Base-by-base conservation (phyloP, 257 asterid genomes). In the Ligustrum vulgare region DNA sequence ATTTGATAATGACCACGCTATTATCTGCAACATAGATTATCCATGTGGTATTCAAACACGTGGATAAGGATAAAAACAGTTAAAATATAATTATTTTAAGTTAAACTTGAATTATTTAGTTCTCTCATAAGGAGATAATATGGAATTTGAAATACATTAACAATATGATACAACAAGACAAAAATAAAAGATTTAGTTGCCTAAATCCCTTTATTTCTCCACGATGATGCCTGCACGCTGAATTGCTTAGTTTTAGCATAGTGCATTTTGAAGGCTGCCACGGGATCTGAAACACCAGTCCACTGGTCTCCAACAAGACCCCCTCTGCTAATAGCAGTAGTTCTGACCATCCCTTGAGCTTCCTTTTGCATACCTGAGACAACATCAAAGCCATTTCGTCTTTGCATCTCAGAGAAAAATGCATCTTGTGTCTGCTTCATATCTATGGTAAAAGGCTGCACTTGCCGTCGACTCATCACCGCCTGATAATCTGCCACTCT, bases 231-330 rank as follows among this genome's bases (percentile, higher is more conserved):
- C 78, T 80, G 88, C 82, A 86, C 80, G 15, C 78, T 79, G 31
- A 83, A 76, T 70, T 85, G 91, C 32, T 91, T 93, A 2, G 86
- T 77, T 58, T 89, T 88, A 0, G 93, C 89, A 81, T 85, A 91
- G 76, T 93, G 97, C 97, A 90, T 81, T 78, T 84, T 86, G 18
- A 93, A 86, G 75, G 97, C 97, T 20, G 97, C 86, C 20, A 90
- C 97, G 0, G 99, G 97, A 78, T 94, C 97, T 3, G 99, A 87
- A 72, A 90, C 85, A 20, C 89, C 87, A 15, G 86, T 72, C 72
- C 94, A 87, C 84, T 85, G 96, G 32, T 95, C 89, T 33, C 88
- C 96, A 10, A 84, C 85, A 36, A 87, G 72, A 35, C 84, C 76
- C 67, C 88, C 92, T 72, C 90, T 82, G 18, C 92, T 91, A 35